Conservation (phyloP, 108 stramenopile species). For the Pinguiococcus pyrenoidosus region DNA sequence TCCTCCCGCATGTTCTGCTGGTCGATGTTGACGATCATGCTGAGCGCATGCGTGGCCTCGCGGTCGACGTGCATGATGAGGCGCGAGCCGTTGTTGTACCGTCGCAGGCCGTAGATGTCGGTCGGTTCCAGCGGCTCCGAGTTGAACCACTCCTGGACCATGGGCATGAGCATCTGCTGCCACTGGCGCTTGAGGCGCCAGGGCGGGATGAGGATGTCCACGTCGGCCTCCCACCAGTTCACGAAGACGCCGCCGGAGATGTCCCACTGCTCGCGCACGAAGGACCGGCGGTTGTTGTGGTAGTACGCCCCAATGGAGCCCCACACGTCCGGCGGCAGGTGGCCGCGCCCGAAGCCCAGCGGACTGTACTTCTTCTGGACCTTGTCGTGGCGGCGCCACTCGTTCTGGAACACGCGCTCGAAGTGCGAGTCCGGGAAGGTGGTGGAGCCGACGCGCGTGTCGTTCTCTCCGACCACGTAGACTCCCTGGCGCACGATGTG, state of each 20-base stretch:
- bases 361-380: slow-evolving; percentile 2
- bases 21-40: slow-evolving; percentile 74
- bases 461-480: background rate
- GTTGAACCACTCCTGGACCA: slow-evolving; percentile 65
- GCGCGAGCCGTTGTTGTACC: slow-evolving; percentile 64
- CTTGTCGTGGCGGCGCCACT: background rate
- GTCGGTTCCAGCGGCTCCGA: slow-evolving; percentile 55
- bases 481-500: background rate
- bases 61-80: slow-evolving; percentile 75
- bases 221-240: slow-evolving; percentile 72
- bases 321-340: slow-evolving; percentile 5
- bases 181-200: slow-evolving; percentile 50
- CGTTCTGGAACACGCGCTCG: background rate
- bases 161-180: slow-evolving; percentile 47
- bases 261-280: slow-evolving; percentile 58
- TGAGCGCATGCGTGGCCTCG: slow-evolving; percentile 62
- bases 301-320: slow-evolving; percentile 62
- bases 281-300: slow-evolving; percentile 55
- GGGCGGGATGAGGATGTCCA: slow-evolving; percentile 55
- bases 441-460: background rate
- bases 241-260: slow-evolving; percentile 53
- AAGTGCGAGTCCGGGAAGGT: background rate
- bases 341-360: slow-evolving; percentile 2
- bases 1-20: slow-evolving; percentile 58
- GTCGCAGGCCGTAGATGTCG: slow-evolving; percentile 73